These are phyloP conservation scores for Phellopilus nigrolimitatus DNA, from an alignment of 1,284 basidiomycete genomes.

Conservation along the genomic window DNA sequence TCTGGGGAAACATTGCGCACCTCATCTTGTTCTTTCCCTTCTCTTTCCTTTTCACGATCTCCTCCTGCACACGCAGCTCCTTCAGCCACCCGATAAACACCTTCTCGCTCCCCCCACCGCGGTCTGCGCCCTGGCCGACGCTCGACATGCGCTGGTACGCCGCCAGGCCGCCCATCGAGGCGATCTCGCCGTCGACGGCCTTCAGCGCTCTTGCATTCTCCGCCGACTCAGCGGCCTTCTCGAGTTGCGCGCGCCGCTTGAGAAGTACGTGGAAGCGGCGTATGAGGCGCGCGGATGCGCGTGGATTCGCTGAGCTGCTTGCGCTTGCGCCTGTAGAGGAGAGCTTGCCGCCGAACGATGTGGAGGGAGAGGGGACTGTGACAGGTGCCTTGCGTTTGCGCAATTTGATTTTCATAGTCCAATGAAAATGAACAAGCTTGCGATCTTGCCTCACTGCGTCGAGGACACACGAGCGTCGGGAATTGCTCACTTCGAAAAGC, in stretches of 20 bases:
- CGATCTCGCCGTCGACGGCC: constrained; percentile 57
- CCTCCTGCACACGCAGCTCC: constrained; percentile 40
- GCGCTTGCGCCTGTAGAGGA: background rate
- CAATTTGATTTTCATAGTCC: constrained; percentile 15
- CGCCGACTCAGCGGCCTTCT: constrained; percentile 26
- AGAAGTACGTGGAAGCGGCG: constrained; percentile 65
- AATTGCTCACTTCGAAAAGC: background rate
- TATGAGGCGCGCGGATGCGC: constrained; percentile 59
- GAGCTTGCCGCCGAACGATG: background rate
- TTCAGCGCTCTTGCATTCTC: constrained; percentile 34
- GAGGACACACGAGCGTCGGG: background rate
- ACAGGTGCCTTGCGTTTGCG: constrained; percentile 19
- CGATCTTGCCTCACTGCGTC: too few relatives aligned
- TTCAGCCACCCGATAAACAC: constrained; percentile 72
- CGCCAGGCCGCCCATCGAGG: constrained; percentile 66
- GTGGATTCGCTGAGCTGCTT: constrained; percentile 39
- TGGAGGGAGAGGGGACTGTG: background rate
- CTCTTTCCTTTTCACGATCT: constrained; percentile 21
- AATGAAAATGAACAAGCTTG: too few relatives aligned
- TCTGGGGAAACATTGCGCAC: constrained; percentile 31
- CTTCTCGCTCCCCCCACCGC: constrained; percentile 83
- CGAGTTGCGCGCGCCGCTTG: constrained; percentile 52
- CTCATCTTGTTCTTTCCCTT: constrained; percentile 33
- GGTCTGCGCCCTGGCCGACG: constrained; percentile 71
- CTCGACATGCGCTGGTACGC: constrained; percentile 78